Conservation (phyloP, 148 eudicot genomes). For the Cornus kousa region DNA sequence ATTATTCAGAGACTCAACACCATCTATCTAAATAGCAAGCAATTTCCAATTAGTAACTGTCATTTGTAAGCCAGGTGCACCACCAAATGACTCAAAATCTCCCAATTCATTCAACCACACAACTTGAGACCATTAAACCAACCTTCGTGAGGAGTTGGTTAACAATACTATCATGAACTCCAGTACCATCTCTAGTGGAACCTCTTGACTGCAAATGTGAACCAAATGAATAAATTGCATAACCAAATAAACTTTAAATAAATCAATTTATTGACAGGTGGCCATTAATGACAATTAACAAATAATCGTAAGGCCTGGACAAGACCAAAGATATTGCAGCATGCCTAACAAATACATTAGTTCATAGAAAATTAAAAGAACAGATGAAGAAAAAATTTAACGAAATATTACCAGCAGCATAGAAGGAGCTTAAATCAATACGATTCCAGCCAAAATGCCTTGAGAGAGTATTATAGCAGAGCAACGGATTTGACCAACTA, state of each 20-base stretch:
- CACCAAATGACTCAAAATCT: background rate
- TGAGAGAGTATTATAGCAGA: background rate
- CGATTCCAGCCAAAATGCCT: background rate
- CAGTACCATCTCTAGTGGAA: slow-evolving; percentile 99
- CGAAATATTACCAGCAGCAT: background rate
- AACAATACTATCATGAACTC: slow-evolving; percentile 89
- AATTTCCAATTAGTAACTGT: slow-evolving; percentile 14
- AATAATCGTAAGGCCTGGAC: background rate
- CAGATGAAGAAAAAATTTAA: background rate
- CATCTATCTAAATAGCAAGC: slow-evolving; percentile 69
- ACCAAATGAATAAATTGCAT: slow-evolving; percentile 11
- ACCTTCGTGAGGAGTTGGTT: slow-evolving; percentile 87
- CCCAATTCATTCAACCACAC: slow-evolving; percentile 9
- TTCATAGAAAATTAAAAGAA: background rate
- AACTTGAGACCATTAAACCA: slow-evolving; percentile 13
- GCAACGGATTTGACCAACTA: background rate
- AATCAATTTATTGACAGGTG: background rate
- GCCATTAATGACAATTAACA: background rate
- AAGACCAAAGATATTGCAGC: background rate
- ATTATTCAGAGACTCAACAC: slow-evolving; percentile 90
- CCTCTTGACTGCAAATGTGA: slow-evolving; percentile 78
- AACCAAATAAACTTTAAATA: background rate
- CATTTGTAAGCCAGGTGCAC: background rate
- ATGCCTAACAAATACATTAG: background rate
- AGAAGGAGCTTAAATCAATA: background rate